A percentile compares a stretch with the other conserved stretches of the same genome.
Evolutionary conservation across 192 early-diverging fungal species (phyloP).

Genomic region (Entrophospora sp.): DNA sequence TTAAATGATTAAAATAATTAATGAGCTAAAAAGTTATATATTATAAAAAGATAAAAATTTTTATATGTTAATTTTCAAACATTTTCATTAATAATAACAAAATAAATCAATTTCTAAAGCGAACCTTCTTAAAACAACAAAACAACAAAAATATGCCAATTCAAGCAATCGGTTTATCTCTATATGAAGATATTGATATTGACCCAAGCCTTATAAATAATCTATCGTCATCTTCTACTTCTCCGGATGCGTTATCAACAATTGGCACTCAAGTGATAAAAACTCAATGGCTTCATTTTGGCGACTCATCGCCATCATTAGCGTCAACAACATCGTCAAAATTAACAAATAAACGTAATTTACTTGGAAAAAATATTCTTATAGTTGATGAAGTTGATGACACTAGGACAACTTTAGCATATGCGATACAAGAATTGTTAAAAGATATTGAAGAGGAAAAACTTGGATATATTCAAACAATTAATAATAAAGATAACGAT

Average conservation of each 20-base stretch:
- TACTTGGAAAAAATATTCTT: slow-evolving; percentile 61
- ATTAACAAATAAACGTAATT: too few relatives aligned
- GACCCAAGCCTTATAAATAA: slow-evolving; percentile 21
- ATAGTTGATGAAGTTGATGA: slow-evolving; percentile 79
- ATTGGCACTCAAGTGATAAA: slow-evolving; percentile 58
- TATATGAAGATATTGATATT: slow-evolving; percentile 61
- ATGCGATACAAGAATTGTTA: slow-evolving; percentile 59
- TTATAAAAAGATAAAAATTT: neutral
- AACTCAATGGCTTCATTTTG: slow-evolving; percentile 78
- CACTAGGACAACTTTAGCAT: slow-evolving; percentile 62
- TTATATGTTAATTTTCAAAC: neutral
- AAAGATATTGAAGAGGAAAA: slow-evolving; percentile 59
- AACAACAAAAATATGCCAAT: slow-evolving; percentile 67
- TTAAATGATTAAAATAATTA: too few relatives aligned
- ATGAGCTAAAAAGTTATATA: neutral
- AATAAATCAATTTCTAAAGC: too few relatives aligned
- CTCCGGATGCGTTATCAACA: slow-evolving; percentile 30
- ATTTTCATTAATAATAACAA: neutral
- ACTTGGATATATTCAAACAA: slow-evolving; percentile 20
- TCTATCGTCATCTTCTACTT: slow-evolving; percentile 19
- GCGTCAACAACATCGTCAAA: too few relatives aligned
- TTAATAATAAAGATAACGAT: slow-evolving; percentile 12
- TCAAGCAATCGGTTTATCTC: slow-evolving; percentile 65
- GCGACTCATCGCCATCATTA: too few relatives aligned
- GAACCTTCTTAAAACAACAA: slow-evolving; percentile 64